These are phyloP conservation scores for Mycena vitilis DNA, from an alignment of 768 basidiomycete species.

Conservation along the genomic window DNA sequence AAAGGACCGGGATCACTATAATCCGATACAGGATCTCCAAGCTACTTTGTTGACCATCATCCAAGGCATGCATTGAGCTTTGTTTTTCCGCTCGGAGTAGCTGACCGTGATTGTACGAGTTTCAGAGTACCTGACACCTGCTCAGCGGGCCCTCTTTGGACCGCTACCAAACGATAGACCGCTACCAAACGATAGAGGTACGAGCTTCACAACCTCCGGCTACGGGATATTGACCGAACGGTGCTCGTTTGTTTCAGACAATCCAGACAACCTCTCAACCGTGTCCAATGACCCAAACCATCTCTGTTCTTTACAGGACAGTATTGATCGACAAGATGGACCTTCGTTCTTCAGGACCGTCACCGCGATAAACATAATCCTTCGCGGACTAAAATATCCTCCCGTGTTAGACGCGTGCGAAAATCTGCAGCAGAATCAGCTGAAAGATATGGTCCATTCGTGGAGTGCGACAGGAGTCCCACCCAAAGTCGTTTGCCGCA, in stretches of 20 bases:
- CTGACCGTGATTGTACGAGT: conserved; percentile 1
- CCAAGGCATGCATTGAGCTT: conserved; percentile 59
- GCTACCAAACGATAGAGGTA: conserved; percentile 46
- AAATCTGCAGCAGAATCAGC: conserved; percentile 51
- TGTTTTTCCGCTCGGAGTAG: no score
- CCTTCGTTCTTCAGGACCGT: conserved; percentile 79
- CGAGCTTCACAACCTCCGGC: no score
- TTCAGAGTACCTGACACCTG: conserved; percentile 74
- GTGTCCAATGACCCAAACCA: conserved; percentile 44
- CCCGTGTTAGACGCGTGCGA: conserved; percentile 49
- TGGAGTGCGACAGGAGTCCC: conserved; percentile 71
- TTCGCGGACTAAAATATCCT: conserved; percentile 78
- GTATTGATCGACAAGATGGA: conserved; percentile 76
- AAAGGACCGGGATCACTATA: conserved; percentile 88
- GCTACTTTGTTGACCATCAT: conserved; percentile 76
- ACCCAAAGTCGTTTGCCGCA: conserved; percentile 72
- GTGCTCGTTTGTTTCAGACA: no score
- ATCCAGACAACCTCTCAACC: no score
- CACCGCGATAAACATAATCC: conserved; percentile 67
- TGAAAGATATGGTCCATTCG: conserved; percentile 58
- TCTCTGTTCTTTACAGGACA: conserved; percentile 74
- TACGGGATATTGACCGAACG: no score
- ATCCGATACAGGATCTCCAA: conserved; percentile 85
- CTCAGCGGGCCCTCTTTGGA: conserved; percentile 75
- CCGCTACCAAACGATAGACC: conserved; percentile 56